phyloP scores from a whole-genome alignment of 306 rosid species.

The Bauhinia variegata region DNA sequence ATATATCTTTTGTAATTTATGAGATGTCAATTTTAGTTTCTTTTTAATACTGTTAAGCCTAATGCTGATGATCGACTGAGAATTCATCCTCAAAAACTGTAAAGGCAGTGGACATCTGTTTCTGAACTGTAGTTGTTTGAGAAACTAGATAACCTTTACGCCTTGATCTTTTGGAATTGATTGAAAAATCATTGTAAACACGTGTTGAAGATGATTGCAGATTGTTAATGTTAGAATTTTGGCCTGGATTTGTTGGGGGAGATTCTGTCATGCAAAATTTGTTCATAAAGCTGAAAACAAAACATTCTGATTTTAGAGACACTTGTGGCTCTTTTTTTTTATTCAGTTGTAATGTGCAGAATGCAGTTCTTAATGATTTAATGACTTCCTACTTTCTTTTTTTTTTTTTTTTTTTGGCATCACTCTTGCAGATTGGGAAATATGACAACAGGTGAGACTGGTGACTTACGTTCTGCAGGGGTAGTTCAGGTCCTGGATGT shows the following conservation, averaged over 20 bases:
- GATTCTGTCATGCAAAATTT: too few relatives aligned
- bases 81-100: too few relatives aligned
- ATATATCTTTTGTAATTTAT: background rate
- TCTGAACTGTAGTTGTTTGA: slow-evolving; percentile 16
- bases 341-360: slow-evolving; percentile 1
- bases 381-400: too few relatives aligned
- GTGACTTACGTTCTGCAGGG: slow-evolving; percentile 78
- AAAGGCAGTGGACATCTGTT: background rate
- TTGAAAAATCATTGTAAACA: background rate
- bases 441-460: slow-evolving; percentile 77
- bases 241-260: background rate
- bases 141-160: background rate
- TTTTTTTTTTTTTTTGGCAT: slow-evolving; percentile 6
- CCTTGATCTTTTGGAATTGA: slow-evolving; percentile 8
- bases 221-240: background rate
- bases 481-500: slow-evolving; percentile 82
- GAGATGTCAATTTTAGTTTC: too few relatives aligned
- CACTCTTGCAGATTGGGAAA: slow-evolving; percentile 69
- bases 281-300: background rate
- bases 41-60: too few relatives aligned
- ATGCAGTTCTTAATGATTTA: slow-evolving; percentile 8
- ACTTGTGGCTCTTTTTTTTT: background rate
- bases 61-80: too few relatives aligned
- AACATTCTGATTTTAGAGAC: background rate
- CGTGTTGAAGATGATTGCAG: background rate